These are phyloP conservation scores for Pseudozyma thailandica DNA, from an alignment of 1,284 basidiomycete genomes.

Conservation along the genomic window DNA sequence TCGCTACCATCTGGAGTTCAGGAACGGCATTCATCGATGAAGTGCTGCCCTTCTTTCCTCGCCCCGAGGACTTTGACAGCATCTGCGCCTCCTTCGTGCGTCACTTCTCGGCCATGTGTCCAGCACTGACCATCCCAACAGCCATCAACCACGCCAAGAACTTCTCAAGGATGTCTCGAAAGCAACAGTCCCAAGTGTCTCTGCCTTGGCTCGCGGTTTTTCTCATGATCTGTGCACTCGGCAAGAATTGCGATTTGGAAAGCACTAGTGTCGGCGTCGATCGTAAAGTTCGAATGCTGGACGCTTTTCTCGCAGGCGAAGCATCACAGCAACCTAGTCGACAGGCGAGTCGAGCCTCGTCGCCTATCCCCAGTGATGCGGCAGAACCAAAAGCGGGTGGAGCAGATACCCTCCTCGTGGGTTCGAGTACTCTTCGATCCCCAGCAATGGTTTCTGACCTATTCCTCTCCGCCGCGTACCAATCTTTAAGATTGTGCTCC, in stretches of 20 bases:
- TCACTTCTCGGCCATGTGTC: slow-evolving; percentile 38
- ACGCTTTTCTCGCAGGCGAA: slow-evolving; percentile 30
- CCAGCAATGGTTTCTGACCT: slow-evolving; percentile 44
- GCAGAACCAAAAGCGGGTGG: not conserved
- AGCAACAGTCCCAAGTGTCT: slow-evolving; percentile 28
- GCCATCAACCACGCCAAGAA: slow-evolving; percentile 34
- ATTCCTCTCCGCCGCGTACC: slow-evolving; percentile 46
- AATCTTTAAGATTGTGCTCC: slow-evolving; percentile 42
- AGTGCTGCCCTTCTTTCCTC: slow-evolving; percentile 42
- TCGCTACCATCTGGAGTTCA: slow-evolving; percentile 46
- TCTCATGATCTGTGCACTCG: slow-evolving; percentile 46
- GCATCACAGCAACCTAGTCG: slow-evolving; percentile 25
- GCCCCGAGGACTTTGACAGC: slow-evolving; percentile 35
- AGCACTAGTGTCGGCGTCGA: slow-evolving; percentile 30
- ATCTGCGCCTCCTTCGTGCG: slow-evolving; percentile 37
- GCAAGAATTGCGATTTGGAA: slow-evolving; percentile 47
- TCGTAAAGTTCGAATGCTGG: slow-evolving; percentile 36
- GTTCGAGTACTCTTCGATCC: slow-evolving; percentile 4
- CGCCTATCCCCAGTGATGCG: slow-evolving; percentile 3
- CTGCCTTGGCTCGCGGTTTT: slow-evolving; percentile 41
- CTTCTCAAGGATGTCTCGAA: slow-evolving; percentile 30
- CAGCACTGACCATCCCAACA: slow-evolving; percentile 26
- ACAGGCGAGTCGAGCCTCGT: slow-evolving; percentile 22
- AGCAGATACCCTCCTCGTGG: not conserved
- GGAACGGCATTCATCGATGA: slow-evolving; percentile 47